phyloP scores from a whole-genome alignment of 2,329 filamentous ascomycete genomes.

The Arthrobotrys sinensis region DNA sequence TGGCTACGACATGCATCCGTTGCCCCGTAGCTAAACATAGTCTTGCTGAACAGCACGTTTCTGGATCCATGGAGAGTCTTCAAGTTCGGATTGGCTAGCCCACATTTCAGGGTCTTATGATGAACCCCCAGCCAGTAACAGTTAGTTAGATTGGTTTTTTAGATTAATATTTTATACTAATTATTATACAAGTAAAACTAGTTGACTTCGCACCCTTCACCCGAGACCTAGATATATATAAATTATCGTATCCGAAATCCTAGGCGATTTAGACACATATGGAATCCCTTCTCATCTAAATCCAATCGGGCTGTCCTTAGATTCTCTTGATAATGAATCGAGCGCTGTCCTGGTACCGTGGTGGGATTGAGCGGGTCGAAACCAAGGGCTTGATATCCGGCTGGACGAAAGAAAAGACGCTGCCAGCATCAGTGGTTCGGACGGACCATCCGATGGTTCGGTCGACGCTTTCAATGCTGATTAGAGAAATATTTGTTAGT shows the following conservation, averaged over 20 bases:
- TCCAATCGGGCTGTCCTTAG: background rate
- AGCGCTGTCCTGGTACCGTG: conserved; percentile 32
- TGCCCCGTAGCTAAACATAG: too few species aligned
- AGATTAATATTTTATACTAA: background rate
- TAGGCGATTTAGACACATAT: background rate
- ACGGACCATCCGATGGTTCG: conserved; percentile 36
- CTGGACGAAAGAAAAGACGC: conserved; percentile 39
- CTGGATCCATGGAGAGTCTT: too few species aligned
- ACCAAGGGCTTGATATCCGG: conserved; percentile 31
- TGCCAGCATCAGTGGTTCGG: conserved; percentile 11
- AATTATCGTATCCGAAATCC: background rate
- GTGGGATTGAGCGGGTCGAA: conserved; percentile 45
- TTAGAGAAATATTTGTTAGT: conserved; percentile 5
- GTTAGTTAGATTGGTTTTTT: background rate
- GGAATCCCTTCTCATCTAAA: background rate
- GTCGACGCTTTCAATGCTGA: conserved; percentile 40
- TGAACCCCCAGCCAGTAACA: background rate
- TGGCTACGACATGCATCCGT: too few species aligned
- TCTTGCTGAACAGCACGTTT: too few species aligned
- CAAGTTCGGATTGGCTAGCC: background rate
- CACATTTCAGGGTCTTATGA: background rate
- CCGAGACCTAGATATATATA: background rate
- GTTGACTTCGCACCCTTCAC: background rate
- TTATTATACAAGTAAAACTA: background rate
- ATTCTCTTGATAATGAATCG: conserved; percentile 45